Conservation (phyloP, 768 basidiomycete species). For the Mrakia frigida region DNA sequence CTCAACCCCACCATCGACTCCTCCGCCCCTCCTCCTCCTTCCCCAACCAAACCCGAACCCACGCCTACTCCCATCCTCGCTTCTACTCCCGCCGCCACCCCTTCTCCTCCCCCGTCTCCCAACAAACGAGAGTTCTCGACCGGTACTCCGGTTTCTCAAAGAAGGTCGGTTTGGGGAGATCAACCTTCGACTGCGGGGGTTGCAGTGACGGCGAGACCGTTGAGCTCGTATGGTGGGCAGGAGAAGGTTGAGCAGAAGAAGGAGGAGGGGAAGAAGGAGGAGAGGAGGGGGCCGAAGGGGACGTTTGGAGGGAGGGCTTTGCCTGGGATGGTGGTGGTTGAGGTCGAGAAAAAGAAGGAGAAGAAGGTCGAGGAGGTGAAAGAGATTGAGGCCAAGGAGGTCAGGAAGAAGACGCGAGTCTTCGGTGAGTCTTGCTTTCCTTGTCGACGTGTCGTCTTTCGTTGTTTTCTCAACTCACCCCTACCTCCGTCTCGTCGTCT, state of each 20-base stretch:
- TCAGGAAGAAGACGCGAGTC: too few relatives aligned
- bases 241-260: not conserved
- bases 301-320: slow-evolving; percentile 6
- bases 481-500: not conserved
- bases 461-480: not conserved
- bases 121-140: too few relatives aligned
- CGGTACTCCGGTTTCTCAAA: too few relatives aligned
- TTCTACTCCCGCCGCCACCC: too few relatives aligned
- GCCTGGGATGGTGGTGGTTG: not conserved
- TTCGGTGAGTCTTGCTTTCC: too few relatives aligned
- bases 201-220: not conserved
- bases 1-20: not conserved
- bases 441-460: not conserved
- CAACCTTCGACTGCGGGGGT: not conserved
- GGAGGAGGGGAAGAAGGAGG: not conserved
- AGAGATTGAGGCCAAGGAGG: too few relatives aligned
- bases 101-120: too few relatives aligned
- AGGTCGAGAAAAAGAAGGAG: not conserved
- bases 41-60: not conserved
- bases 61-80: not conserved
- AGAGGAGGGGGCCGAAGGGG: too few relatives aligned
- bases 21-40: not conserved
- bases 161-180: slow-evolving; percentile 9
- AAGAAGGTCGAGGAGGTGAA: too few relatives aligned
- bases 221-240: not conserved